Evolutionary conservation across 495 filamentous ascomycete species (phyloP), one percentile per base, ranked within the genome.

Genomic region (Penicillium egyptiacum): DNA sequence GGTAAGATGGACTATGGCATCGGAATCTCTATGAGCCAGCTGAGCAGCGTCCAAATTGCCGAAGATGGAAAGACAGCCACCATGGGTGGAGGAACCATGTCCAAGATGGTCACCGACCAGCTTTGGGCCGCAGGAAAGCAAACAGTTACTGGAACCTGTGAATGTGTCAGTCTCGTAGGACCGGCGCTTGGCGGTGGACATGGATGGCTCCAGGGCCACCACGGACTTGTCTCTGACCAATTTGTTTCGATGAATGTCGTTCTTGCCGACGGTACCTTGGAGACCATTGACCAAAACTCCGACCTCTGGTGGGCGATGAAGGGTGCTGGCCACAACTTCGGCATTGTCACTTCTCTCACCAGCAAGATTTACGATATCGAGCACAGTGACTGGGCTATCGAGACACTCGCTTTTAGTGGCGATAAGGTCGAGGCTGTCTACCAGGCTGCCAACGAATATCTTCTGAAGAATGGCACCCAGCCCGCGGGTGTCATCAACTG

Each of bases 321-420:
- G 44, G 85, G 85, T 5, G 84, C 83, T 31, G 83, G 84, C 5
- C 79, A 83, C 62, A 86, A 86, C 66, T 86, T 86, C 53, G 84
- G 83, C 47, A 81, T 86, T 62, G 78, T 87, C 23, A 72, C 73
- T 12, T 78, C 73, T 9, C 62, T 79, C 30, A 77, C 72, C 22
- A 59, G 60, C 40, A 79, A 79, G 64, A 70, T 82, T 45, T 81
- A 79, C 63, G 75, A 80, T 31, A 69, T 71, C 39, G 30, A 70
- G 51, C 28, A 75, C 42, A 49, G 35, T 2, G 61, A 76, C 49
- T 81, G 74, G 72, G 68, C 76, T 12, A 75, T 76, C 31, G 71
- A 72, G 47, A 78, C 71, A 0, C 57, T 80, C 54, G 74, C 70
- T 22, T 85, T 79, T 68, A 70, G 59, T 17, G 71, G 72, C 26